Evolutionary conservation across 1,284 basidiomycete genomes (phyloP), one percentile per base, ranked within the genome.

Genomic region (Coniferiporia sulphurascens): DNA sequence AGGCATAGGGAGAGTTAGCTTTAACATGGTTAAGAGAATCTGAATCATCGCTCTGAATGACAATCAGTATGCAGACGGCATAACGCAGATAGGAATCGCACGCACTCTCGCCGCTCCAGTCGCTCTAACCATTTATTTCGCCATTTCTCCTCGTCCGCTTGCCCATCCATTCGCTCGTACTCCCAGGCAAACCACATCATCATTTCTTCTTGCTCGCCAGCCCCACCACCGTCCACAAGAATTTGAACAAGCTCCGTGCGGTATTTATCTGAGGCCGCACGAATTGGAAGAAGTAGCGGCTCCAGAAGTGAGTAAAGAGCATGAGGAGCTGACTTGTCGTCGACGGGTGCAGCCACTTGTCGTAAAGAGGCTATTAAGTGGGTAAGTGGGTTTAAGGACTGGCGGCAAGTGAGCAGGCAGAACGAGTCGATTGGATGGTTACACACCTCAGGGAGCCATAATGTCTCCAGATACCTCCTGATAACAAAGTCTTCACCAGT

Each of bases 41-140:
- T 91, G 88, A 34, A 91, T 81, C 70, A 84, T 82, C 13, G 85
- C 80, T 70, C 88, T 91, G 65, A 13, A n/a, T 48, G 51, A 21
- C 53, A 48, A 50, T 21, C 38, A 27, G 41, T 19, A 32, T 22
- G 34, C 35, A 41, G 56, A 19, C 17, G 4, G 35, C 19, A 56
- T 43, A 21, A 54, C 17, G 38, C 49, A 45, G 21, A 43, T 35
- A 48, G 59, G 51, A n/a, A n/a, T n/a, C n/a, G n/a, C 63, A 54
- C 86, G 61, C 67, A 89, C 89, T 91, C 88, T 67, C 87, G 80
- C 65, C 78, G 74, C 72, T 90, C 88, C 74, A 90, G 79, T 50
- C 78, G 74, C 52, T 84, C 78, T 36, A 89, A 71, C 80, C 85
- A 87, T 4, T 63, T 63, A 13, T 73, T 68, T 48, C 79, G 76